phyloP scores from a whole-genome alignment of 768 basidiomycete species.

The Fibroporia radiculosa region DNA sequence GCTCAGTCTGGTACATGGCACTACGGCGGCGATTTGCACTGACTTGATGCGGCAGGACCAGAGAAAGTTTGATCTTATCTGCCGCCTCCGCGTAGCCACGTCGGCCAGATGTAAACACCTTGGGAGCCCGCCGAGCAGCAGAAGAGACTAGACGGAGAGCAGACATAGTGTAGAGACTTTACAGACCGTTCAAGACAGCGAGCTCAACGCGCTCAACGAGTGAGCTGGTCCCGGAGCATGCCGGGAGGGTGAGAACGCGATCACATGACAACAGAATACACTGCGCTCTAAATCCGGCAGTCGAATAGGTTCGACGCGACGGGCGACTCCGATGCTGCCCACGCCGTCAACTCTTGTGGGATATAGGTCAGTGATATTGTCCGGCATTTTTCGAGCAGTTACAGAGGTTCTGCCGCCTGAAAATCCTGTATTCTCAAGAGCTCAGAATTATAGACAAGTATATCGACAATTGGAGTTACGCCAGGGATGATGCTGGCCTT shows the following conservation, averaged over 20 bases:
- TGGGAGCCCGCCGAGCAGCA: slow-evolving; percentile 52
- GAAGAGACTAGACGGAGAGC: slow-evolving; percentile 64
- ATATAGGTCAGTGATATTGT: too few species aligned
- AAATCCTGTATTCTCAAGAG: not conserved
- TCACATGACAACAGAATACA: too few species aligned
- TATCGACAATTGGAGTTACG: not conserved
- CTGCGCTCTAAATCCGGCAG: too few species aligned
- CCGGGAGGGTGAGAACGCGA: slow-evolving; percentile 6
- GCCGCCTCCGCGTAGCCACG: slow-evolving; percentile 90
- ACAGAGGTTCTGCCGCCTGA: too few species aligned
- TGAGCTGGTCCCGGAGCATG: slow-evolving; percentile 15
- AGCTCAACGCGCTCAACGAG: slow-evolving; percentile 14
- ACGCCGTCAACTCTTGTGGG: too few species aligned
- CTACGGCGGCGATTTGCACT: slow-evolving; percentile 22
- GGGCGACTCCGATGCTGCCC: too few species aligned
- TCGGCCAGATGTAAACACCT: slow-evolving; percentile 42
- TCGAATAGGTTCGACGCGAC: too few species aligned
- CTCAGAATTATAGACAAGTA: not conserved
- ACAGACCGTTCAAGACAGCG: slow-evolving; percentile 10
- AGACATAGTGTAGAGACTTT: slow-evolving; percentile 45
- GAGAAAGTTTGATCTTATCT: slow-evolving; percentile 87
- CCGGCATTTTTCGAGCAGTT: too few species aligned
- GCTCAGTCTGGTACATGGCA: slow-evolving; percentile 2
- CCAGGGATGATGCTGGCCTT: slow-evolving; percentile 1
- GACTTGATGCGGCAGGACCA: slow-evolving; percentile 95